These are phyloP conservation scores for Malassezia slooffiae DNA, from an alignment of 1,284 basidiomycete genomes.

Conservation along the genomic window DNA sequence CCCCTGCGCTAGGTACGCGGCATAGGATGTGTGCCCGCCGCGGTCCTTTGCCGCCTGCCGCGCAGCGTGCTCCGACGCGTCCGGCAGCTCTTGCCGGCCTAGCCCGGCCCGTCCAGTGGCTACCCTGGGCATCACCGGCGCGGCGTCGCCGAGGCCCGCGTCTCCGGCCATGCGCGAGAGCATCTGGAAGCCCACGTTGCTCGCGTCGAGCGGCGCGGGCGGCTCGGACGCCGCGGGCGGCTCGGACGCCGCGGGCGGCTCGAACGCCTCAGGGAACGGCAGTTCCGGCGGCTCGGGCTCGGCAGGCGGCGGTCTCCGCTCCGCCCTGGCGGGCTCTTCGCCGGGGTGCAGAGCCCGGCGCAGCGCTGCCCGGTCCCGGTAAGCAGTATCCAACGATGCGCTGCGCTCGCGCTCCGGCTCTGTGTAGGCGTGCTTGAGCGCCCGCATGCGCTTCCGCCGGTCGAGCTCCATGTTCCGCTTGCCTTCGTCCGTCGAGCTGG, in stretches of 20 bases:
- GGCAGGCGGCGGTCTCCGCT: too few species aligned
- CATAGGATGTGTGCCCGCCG: neutral
- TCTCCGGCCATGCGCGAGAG: conserved; percentile 7
- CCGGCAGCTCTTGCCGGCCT: conserved; percentile 1
- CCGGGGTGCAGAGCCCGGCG: conserved; percentile 2
- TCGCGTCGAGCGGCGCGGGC: too few species aligned
- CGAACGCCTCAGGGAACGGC: too few species aligned
- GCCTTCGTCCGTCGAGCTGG: neutral
- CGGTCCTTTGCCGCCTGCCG: neutral
- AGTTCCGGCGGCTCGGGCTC: too few species aligned
- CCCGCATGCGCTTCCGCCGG: conserved; percentile 1
- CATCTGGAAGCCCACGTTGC: conserved; percentile 11
- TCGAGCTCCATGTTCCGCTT: neutral
- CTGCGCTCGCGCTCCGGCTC: neutral
- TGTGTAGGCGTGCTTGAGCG: conserved; percentile 5
- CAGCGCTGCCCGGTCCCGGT: conserved; percentile 11
- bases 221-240: too few species aligned
- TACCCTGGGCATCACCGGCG: conserved; percentile 6
- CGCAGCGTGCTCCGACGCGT: neutral
- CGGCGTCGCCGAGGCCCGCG: neutral
- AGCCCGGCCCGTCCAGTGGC: conserved; percentile 7
- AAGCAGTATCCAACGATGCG: neutral
- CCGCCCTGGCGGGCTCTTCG: too few species aligned
- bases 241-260: too few species aligned
- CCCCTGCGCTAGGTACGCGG: neutral